Conservation (phyloP, 1,284 basidiomycete genomes). For the Marasmius sp. region DNA sequence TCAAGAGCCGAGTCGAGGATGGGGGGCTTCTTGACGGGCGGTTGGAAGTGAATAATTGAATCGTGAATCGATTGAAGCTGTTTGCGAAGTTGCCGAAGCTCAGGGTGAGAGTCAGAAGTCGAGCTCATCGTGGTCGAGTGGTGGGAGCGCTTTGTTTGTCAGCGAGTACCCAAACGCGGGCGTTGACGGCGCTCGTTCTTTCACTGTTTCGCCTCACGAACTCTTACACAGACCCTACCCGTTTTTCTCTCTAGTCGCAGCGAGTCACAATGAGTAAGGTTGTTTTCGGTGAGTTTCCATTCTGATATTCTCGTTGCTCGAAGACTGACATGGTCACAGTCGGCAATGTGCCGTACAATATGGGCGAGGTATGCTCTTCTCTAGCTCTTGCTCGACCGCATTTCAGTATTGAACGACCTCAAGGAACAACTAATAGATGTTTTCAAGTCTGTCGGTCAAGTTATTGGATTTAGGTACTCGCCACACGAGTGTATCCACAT, state of each 20-base stretch:
- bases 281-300: slow-evolving; percentile 28
- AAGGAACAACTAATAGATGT: slow-evolving; percentile 81
- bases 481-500: neutral
- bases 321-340: slow-evolving; percentile 41
- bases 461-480: slow-evolving; percentile 79
- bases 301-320: neutral
- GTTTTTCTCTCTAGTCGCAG: neutral
- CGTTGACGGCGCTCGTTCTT: neutral
- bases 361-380: slow-evolving; percentile 62
- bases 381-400: neutral
- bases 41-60: slow-evolving; percentile 45
- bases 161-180: neutral
- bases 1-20: slow-evolving; percentile 58
- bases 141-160: neutral
- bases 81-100: slow-evolving; percentile 34
- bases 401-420: neutral
- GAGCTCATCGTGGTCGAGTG: neutral
- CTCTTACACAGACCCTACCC: neutral
- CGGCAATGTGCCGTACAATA: slow-evolving; percentile 85
- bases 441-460: slow-evolving; percentile 85
- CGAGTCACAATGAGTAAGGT: slow-evolving; percentile 30
- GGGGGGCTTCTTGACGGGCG: slow-evolving; percentile 43
- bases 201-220: neutral
- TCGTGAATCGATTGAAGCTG: slow-evolving; percentile 41
- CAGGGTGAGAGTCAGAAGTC: slow-evolving; percentile 28